phyloP scores from a whole-genome alignment of 2,329 filamentous ascomycete species.

The Sporothrix phasma region DNA sequence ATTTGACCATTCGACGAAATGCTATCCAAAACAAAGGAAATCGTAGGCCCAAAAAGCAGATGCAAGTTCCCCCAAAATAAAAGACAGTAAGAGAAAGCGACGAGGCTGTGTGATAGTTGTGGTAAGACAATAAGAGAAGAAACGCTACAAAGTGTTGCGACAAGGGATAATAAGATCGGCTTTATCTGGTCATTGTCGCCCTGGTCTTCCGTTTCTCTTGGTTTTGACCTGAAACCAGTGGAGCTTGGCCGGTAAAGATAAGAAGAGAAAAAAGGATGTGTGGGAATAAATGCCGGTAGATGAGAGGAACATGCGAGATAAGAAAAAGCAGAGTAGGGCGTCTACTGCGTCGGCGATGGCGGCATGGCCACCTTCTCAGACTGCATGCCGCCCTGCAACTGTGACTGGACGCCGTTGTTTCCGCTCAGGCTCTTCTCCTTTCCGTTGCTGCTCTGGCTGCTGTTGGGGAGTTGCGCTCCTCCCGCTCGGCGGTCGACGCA shows the following conservation, averaged over 20 bases:
- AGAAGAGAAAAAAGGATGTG: background rate
- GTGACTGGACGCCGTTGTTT: background rate
- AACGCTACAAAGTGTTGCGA: constrained; percentile 13
- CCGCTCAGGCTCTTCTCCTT: constrained; percentile 8
- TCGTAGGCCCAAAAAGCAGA: background rate
- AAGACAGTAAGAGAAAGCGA: background rate
- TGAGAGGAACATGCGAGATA: background rate
- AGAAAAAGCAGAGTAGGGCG: background rate
- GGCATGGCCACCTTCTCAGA: background rate
- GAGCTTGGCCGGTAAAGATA: background rate
- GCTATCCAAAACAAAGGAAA: background rate
- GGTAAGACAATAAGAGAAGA: constrained; percentile 1
- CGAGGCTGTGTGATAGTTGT: background rate
- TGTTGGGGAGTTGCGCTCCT: constrained; percentile 2
- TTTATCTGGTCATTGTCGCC: background rate
- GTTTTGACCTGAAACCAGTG: background rate
- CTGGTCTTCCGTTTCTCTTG: background rate
- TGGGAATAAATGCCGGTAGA: no score
- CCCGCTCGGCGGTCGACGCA: background rate
- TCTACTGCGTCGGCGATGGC: background rate
- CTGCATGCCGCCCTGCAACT: background rate
- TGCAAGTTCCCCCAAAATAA: background rate
- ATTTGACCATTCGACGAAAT: constrained; percentile 13
- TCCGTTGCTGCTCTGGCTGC: constrained; percentile 10
- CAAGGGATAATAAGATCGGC: background rate